These are phyloP conservation scores for Fusarium napiforme DNA, from an alignment of 2,329 filamentous ascomycete genomes.

Conservation along the genomic window DNA sequence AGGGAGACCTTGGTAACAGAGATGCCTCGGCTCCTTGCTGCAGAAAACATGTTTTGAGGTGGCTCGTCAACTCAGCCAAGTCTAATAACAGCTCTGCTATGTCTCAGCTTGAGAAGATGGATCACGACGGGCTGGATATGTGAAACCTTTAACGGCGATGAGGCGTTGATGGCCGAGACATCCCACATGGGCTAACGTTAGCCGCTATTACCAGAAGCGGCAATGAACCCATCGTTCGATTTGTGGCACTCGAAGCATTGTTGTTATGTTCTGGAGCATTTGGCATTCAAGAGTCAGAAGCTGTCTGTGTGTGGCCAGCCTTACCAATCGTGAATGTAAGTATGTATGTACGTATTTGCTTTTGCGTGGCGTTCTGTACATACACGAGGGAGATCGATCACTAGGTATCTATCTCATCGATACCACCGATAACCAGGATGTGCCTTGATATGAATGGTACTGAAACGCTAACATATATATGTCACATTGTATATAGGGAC, in stretches of 20 bases:
- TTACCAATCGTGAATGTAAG: conserved; percentile 4
- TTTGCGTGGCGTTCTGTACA: conserved; percentile 7
- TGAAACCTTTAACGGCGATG: conserved; percentile 31
- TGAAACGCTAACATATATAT: not conserved
- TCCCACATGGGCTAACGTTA: conserved; percentile 26
- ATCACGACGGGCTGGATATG: conserved; percentile 3
- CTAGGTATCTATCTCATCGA: not conserved
- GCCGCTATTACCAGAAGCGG: conserved; percentile 33
- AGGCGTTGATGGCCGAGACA: conserved; percentile 35
- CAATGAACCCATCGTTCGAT: conserved; percentile 21
- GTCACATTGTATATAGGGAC: not conserved
- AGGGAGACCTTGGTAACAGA: not conserved
- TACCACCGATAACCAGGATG: not conserved
- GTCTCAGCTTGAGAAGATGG: conserved; percentile 23
- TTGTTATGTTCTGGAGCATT: not conserved
- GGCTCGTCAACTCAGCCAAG: not conserved
- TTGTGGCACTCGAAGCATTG: conserved; percentile 28
- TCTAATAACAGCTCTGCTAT: not conserved
- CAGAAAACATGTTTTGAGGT: not conserved
- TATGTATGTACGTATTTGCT: conserved; percentile 2
- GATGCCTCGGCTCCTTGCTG: not conserved
- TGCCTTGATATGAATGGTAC: not conserved
- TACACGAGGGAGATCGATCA: not conserved
- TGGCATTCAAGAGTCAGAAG: conserved; percentile 8
- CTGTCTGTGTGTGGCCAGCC: conserved; percentile 11